phyloP scores from a whole-genome alignment of 139 green algal genomes.

The Tetraselmis striata region DNA sequence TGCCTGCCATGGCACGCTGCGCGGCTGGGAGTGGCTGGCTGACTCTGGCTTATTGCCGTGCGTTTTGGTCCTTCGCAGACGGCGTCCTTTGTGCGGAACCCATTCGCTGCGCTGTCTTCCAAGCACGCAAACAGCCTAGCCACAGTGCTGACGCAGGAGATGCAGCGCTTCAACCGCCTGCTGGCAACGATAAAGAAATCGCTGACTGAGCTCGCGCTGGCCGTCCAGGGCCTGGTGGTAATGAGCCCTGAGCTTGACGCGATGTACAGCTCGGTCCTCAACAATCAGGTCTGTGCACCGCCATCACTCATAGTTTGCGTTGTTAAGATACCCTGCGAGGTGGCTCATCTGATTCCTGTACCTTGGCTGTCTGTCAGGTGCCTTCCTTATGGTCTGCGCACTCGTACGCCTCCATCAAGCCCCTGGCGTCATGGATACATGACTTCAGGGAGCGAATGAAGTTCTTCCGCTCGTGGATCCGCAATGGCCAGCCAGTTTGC shows the following conservation, averaged over 20 bases:
- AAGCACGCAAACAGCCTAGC: slow-evolving; percentile 45
- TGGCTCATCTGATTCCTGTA: too few species aligned
- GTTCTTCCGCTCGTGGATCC: slow-evolving; percentile 75
- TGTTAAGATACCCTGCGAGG: too few species aligned
- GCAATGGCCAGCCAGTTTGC: slow-evolving; percentile 44
- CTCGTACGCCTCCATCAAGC: slow-evolving; percentile 77
- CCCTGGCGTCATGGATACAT: slow-evolving; percentile 63
- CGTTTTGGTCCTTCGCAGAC: neutral
- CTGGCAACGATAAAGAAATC: slow-evolving; percentile 31
- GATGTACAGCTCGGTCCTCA: slow-evolving; percentile 65
- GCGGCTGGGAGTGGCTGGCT: too few species aligned
- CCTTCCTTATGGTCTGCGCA: slow-evolving; percentile 58
- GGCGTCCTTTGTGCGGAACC: neutral
- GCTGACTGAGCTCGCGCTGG: slow-evolving; percentile 63
- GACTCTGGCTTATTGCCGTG: too few species aligned
- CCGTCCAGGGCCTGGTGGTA: slow-evolving; percentile 73
- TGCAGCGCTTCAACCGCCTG: slow-evolving; percentile 49
- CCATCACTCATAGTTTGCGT: too few species aligned
- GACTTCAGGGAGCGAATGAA: slow-evolving; percentile 66
- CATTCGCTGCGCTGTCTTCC: neutral
- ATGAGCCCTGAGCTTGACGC: slow-evolving; percentile 77
- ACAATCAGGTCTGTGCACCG: too few species aligned
- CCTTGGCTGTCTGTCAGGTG: too few species aligned
- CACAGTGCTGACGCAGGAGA: slow-evolving; percentile 75
- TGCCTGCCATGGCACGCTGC: too few species aligned